phyloP scores from a whole-genome alignment of 768 basidiomycete genomes.

The Terana coerulea region DNA sequence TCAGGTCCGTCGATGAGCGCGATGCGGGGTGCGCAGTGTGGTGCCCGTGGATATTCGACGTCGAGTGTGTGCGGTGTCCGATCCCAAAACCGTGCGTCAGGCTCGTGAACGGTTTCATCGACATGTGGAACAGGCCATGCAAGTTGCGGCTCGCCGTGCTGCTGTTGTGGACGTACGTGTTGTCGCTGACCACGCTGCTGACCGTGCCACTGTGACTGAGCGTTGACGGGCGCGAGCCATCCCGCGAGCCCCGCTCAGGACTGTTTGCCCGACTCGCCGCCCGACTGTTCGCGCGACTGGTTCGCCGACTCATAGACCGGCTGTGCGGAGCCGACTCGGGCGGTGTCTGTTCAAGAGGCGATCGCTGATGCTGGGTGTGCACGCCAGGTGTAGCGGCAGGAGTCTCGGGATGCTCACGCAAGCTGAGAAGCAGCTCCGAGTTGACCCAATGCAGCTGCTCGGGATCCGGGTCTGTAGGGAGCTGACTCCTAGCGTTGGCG shows the following conservation, averaged over 20 bases:
- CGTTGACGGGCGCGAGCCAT: slow-evolving; percentile 14
- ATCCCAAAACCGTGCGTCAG: slow-evolving; percentile 42
- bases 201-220: slow-evolving; percentile 5
- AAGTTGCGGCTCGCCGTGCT: slow-evolving; percentile 47
- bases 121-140: slow-evolving; percentile 49
- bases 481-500: slow-evolving; percentile 18
- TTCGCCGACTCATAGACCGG: slow-evolving; percentile 19
- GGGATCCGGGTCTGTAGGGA: slow-evolving; percentile 33
- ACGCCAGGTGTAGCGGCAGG: too few species aligned
- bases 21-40: too few species aligned
- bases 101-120: slow-evolving; percentile 60
- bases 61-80: slow-evolving; percentile 33
- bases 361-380: slow-evolving; percentile 13
- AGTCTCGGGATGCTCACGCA: slow-evolving; percentile 38
- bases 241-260: slow-evolving; percentile 43
- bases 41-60: slow-evolving; percentile 15
- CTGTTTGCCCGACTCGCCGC: too few species aligned
- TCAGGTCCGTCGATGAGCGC: slow-evolving; percentile 3
- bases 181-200: slow-evolving; percentile 33
- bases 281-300: slow-evolving; percentile 28
- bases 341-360: slow-evolving; percentile 22
- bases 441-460: slow-evolving; percentile 74
- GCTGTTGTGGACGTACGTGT: slow-evolving; percentile 50
- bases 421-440: slow-evolving; percentile 73
- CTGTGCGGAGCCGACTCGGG: slow-evolving; percentile 25